These are phyloP conservation scores for Plasmodium vinckei DNA, from an alignment of 169 alveolate species.

Conservation along the genomic window DNA sequence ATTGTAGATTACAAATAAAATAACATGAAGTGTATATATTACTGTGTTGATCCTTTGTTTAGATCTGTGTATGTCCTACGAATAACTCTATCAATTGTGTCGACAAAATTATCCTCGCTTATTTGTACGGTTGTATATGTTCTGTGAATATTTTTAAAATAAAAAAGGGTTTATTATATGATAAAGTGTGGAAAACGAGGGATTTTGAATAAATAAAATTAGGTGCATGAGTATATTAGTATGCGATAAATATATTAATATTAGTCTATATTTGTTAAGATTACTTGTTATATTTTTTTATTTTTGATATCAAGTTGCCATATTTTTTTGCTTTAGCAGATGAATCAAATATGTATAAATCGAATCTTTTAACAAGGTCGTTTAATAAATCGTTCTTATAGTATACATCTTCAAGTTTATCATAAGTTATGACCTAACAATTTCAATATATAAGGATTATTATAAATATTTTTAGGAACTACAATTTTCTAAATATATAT, in stretches of 20 bases:
- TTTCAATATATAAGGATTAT: neutral
- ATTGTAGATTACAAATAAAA: neutral
- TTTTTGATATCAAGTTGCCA: constrained; percentile 34
- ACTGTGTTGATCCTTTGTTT: constrained; percentile 74
- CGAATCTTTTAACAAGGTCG: constrained; percentile 27
- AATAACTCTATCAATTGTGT: constrained; percentile 15
- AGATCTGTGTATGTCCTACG: constrained; percentile 43
- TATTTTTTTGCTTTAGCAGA: constrained; percentile 48
- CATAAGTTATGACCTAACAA: constrained; percentile 58
- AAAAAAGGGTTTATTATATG: neutral
- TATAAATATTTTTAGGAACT: neutral
- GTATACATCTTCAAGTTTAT: constrained; percentile 48
- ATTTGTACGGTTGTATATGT: constrained; percentile 60
- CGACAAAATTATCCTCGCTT: constrained; percentile 48
- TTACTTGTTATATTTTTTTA: constrained; percentile 66
- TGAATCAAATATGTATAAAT: constrained; percentile 56
- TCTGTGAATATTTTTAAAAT: constrained; percentile 14
- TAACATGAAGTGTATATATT: neutral
- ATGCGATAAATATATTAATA: neutral
- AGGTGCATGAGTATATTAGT: neutral
- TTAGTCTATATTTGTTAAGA: neutral
- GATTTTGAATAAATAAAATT: neutral
- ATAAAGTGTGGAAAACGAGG: neutral
- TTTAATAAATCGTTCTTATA: constrained; percentile 37
- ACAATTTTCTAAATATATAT: neutral